Conservation (phyloP, 805 yeast species). For the Candida nemodendra region DNA sequence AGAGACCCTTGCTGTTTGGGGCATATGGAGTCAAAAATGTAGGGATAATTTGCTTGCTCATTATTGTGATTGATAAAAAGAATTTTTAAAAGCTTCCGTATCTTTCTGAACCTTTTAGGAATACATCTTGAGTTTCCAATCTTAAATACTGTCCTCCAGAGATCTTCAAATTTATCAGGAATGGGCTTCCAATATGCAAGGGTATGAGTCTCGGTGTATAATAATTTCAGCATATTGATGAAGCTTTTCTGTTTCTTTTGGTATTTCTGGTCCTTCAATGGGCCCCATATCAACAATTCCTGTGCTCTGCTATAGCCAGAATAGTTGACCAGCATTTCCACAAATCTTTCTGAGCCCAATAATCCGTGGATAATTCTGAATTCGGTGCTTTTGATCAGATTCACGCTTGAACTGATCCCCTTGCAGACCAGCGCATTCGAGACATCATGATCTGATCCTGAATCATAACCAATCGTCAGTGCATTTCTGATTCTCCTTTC, state of each 20-base stretch:
- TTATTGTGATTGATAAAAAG: conserved; percentile 35
- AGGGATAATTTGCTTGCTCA: conserved; percentile 31
- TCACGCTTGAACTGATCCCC: conserved; percentile 38
- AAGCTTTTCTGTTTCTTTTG: background rate
- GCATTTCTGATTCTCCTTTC: conserved; percentile 35
- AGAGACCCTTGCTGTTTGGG: conserved; percentile 2
- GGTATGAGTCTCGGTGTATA: conserved; percentile 24
- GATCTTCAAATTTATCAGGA: conserved; percentile 11
- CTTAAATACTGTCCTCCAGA: conserved; percentile 14
- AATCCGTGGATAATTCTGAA: conserved; percentile 44
- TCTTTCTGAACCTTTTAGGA: conserved; percentile 26
- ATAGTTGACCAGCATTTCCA: conserved; percentile 37
- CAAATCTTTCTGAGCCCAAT: conserved; percentile 42
- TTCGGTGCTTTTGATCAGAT: conserved; percentile 38
- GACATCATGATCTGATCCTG: conserved; percentile 30
- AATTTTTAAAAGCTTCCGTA: conserved; percentile 19
- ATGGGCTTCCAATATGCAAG: conserved; percentile 23
- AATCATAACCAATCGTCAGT: conserved; percentile 42
- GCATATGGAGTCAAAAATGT: conserved; percentile 38
- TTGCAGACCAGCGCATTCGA: conserved; percentile 31
- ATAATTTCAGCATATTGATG: conserved; percentile 23
- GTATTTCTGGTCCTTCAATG: conserved; percentile 5
- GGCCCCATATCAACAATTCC: conserved; percentile 25
- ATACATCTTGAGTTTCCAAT: conserved; percentile 8
- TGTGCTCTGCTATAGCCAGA: conserved; percentile 29